phyloP scores from a whole-genome alignment of 257 asterid genomes.

The Solanum habrochaites region DNA sequence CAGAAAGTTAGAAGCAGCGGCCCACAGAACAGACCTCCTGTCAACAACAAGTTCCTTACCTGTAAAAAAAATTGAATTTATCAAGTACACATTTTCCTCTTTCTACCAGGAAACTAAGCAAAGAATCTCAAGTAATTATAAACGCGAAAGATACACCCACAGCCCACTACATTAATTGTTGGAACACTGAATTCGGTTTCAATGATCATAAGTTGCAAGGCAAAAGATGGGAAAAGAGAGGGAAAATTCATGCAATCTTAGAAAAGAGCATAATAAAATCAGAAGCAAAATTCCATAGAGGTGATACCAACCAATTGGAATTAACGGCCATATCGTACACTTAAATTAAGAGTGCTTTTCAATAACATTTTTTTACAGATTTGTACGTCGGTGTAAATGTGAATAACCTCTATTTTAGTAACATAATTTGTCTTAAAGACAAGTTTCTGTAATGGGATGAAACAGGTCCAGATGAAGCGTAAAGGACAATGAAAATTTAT shows the following conservation, averaged over 20 bases:
- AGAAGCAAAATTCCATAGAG: neutral
- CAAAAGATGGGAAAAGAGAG: neutral
- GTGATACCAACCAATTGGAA: neutral
- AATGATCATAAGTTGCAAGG: neutral
- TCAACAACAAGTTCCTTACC: slow-evolving; percentile 19
- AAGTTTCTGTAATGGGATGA: neutral
- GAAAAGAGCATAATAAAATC: neutral
- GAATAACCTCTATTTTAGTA: neutral
- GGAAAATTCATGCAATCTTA: neutral
- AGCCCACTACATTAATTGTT: neutral
- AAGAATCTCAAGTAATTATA: neutral
- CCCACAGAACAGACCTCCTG: slow-evolving; percentile 17
- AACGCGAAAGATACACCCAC: neutral
- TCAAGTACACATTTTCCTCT: neutral
- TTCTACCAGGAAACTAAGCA: neutral
- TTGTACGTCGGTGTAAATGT: neutral
- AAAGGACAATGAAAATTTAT: neutral
- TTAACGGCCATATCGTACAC: neutral
- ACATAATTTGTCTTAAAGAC: neutral
- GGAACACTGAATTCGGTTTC: neutral
- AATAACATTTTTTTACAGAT: neutral
- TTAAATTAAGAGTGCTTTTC: neutral
- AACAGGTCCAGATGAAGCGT: neutral
- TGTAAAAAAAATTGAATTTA: neutral
- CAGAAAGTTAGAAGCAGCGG: slow-evolving; percentile 21